Evolutionary conservation across 2,329 filamentous ascomycete genomes (phyloP), one percentile per base, ranked within the genome.

Genomic region (Helotiales sp.): DNA sequence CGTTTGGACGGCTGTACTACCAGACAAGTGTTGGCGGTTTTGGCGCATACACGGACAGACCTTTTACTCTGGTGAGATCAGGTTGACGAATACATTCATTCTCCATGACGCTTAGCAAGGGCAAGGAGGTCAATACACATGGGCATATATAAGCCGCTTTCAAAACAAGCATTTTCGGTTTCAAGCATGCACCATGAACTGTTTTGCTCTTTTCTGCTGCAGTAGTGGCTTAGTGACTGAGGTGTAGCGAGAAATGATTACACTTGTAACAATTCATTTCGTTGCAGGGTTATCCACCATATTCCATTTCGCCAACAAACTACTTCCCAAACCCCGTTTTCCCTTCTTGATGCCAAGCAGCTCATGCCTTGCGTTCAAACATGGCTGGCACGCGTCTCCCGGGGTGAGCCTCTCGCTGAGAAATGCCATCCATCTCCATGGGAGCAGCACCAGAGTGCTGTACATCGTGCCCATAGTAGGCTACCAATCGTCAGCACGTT

Each of bases 381-480:
- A 4, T 32, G n/a, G 55, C 34, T 40, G 13, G 55, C 32, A 40
- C 37, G 6, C n/a, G n/a, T n/a, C 20, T 45, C 13, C 11, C 55
- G 3, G 37, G 15, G 13, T n/a, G 32, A 43, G 32, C 24, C 13
- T 59, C 55, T 6, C 24, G 55, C 8, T 30, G 55, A 15, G 55
- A 20, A 28, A 59, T 24, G 13, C 43, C 55, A 17, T n/a, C 34
- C 55, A 45, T 26, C 24, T 43, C 55, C 26, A 59, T 59, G 1
- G 52, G 52, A 37, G n/a, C n/a, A 20, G 32, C 20, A 17, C 37
- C 28, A 17, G 15, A 26, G 13, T n/a, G 20, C 13, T n/a, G 32
- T 28, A 40, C 22, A 11, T 59, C 55, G 15, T 40, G 34, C 7
- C 34, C 55, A 15, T 80, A 78, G 50, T 79, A 80, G 68, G 79